Conservation (phyloP, 2,329 filamentous ascomycete genomes). For the Trichoderma sp. region DNA sequence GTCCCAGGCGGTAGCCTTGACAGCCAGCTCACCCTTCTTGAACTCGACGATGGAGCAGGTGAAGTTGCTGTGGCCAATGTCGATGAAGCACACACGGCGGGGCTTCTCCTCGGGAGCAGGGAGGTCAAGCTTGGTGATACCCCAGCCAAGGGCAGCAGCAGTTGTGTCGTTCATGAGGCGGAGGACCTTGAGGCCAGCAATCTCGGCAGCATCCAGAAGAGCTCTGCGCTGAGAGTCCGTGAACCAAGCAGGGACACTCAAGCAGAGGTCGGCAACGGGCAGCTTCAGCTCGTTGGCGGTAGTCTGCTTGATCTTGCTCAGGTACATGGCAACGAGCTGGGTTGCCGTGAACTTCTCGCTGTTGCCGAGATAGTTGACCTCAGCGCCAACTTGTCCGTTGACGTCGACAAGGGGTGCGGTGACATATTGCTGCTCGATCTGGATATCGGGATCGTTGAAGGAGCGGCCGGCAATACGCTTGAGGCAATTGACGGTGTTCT, state of each 20-base stretch:
- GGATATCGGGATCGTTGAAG: conserved; percentile 85
- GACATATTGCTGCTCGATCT: conserved; percentile 88
- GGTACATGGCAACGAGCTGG: conserved; percentile 91
- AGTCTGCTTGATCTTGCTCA: conserved; percentile 90
- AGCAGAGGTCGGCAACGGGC: conserved; percentile 86
- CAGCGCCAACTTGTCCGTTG: conserved; percentile 90
- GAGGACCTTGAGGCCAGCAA: conserved; percentile 88
- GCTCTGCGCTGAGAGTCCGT: conserved; percentile 88
- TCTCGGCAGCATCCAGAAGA: conserved; percentile 86
- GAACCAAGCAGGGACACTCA: conserved; percentile 96
- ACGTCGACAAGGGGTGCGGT: conserved; percentile 83
- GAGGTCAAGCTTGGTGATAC: conserved; percentile 96
- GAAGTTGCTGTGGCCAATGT: conserved; percentile 96
- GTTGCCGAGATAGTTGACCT: conserved; percentile 90
- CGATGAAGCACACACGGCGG: conserved; percentile 83
- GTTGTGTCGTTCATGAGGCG: conserved; percentile 98
- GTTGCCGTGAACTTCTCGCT: conserved; percentile 94
- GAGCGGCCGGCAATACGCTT: conserved; percentile 89
- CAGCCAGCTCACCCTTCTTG: conserved; percentile 90
- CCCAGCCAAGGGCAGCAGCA: conserved; percentile 90
- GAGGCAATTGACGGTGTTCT: conserved; percentile 93
- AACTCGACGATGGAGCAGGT: conserved; percentile 93
- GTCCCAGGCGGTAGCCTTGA: conserved; percentile 90
- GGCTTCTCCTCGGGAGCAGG: conserved; percentile 87
- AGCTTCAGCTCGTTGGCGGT: conserved; percentile 83